Evolutionary conservation across 805 yeast genomes (phyloP), one percentile per base, ranked within the genome.

Genomic region (Tetrapisispora nanseiensis): DNA sequence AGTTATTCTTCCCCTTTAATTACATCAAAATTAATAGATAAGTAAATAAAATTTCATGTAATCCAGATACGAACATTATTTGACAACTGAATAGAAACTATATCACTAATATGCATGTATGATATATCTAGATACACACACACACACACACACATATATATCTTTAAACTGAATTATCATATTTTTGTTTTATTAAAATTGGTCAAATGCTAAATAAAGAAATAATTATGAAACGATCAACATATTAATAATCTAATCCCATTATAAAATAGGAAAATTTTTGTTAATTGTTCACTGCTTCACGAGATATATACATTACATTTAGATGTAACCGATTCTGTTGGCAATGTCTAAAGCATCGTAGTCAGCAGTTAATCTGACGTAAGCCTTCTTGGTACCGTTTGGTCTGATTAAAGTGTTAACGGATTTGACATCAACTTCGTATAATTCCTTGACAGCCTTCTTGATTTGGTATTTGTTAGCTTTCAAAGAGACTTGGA

Each of bases 321-420:
- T 24, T 84, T 79, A 90, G 73, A 90, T 82, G 94, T 87, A 89
- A 76, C 98, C 98, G 69, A 90, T 92, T 78, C 92, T 86, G 95
- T 89, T 89, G 71, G 98, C 98, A 72, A 92, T 87, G 72, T 92
- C 98, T 70, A 92, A 84, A 72, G 97, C 97, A 76, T 92, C 98
- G 80, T 81, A 84, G 75, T 92, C 98, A 70, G 95, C 90, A 68
- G 97, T 86, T 71, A 92, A 84, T 79, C 95, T 86, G 70, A 92
- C 90, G 81, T 83, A 92, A 69, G 98, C 98, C 82, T 92, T 92
- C 86, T 92, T 92, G 78, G 97, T 84, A 74, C 98, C 98, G 74
- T 92, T 89, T 71, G 98, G 97, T 78, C 95, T 86, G 67, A 92
- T 75, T 71, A 92, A 79, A 62, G 98, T 92, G 90, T 92, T 89